Evolutionary conservation across 257 asterid species (phyloP).

Genomic region (Solanum medicagineum): DNA sequence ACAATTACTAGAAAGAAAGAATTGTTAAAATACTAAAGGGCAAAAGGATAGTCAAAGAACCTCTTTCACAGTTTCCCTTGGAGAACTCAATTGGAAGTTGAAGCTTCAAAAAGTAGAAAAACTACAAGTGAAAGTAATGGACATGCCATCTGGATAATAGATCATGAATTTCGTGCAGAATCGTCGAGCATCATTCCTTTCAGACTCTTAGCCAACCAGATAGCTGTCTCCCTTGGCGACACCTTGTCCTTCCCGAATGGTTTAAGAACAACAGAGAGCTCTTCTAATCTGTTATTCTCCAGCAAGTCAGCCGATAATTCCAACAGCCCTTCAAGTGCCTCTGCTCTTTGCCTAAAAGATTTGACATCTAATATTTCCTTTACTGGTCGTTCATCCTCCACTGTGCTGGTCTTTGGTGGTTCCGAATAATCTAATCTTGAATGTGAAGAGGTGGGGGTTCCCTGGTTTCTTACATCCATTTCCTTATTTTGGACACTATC

Average conservation of each 20-base stretch:
- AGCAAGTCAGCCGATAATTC: slow-evolving; percentile 97
- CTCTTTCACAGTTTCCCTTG: neutral
- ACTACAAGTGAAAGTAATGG: neutral
- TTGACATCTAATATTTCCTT: slow-evolving; percentile 67
- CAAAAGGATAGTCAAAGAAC: neutral
- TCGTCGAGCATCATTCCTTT: slow-evolving; percentile 95
- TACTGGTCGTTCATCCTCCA: slow-evolving; percentile 32
- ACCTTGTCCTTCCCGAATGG: slow-evolving; percentile 97
- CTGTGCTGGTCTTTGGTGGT: slow-evolving; percentile 10
- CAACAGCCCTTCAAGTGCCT: slow-evolving; percentile 87
- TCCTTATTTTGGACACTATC: slow-evolving; percentile 37
- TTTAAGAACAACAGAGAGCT: slow-evolving; percentile 70
- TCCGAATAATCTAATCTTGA: slow-evolving; percentile 23
- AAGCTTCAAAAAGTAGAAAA: neutral
- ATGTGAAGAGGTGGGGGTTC: slow-evolving; percentile 7
- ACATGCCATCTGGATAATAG: neutral
- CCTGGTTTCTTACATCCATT: slow-evolving; percentile 20
- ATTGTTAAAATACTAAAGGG: neutral
- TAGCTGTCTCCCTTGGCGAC: slow-evolving; percentile 96
- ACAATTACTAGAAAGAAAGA: neutral
- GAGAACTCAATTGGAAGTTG: neutral
- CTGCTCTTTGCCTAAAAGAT: slow-evolving; percentile 88
- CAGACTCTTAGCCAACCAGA: slow-evolving; percentile 91
- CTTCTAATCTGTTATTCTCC: slow-evolving; percentile 77
- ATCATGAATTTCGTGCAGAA: slow-evolving; percentile 40